Percentiles rank a stretch among this genome's conserved stretches.
Evolutionary conservation across 2,329 filamentous ascomycete species (phyloP).

Genomic region (Sphaerulina vaccinii): DNA sequence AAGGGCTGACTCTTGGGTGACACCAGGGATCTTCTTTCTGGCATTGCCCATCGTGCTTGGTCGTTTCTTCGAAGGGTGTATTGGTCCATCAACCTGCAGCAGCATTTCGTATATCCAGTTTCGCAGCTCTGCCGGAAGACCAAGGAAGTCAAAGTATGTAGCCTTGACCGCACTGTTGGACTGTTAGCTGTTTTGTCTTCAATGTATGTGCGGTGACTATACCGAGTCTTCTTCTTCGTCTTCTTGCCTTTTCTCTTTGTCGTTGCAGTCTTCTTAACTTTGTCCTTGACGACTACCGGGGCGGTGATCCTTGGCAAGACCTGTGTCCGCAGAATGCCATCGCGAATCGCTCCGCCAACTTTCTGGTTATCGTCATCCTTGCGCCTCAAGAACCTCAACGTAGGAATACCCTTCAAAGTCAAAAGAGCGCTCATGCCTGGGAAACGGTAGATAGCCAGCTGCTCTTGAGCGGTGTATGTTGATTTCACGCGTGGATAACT

Average conservation of each 20-base stretch:
- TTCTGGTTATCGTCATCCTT: conserved; percentile 2
- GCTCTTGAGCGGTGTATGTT: conserved; percentile 18
- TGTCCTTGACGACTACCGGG: background rate
- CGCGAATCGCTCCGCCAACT: conserved; percentile 30
- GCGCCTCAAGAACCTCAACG: conserved; percentile 27
- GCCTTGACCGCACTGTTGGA: background rate
- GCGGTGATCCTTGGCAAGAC: conserved; percentile 28
- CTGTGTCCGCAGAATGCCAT: conserved; percentile 31
- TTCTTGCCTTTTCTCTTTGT: background rate
- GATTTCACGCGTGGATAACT: background rate
- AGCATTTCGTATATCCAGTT: conserved; percentile 30
- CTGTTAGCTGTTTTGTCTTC: background rate
- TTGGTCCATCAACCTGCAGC: conserved; percentile 21
- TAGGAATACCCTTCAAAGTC: conserved; percentile 14
- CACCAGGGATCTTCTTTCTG: background rate
- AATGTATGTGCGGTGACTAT: background rate
- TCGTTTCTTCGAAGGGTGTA: conserved; percentile 25
- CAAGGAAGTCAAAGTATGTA: conserved; percentile 23
- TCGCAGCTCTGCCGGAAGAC: conserved; percentile 32
- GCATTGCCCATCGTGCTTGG: conserved; percentile 17
- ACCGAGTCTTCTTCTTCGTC: background rate
- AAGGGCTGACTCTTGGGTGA: conserved; percentile 21
- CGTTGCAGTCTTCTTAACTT: background rate
- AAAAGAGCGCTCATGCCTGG: conserved; percentile 28
- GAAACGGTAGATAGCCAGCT: conserved; percentile 19